Evolutionary conservation across 768 basidiomycete species (phyloP), one percentile per base, ranked within the genome.

Genomic region (Russula sp.): DNA sequence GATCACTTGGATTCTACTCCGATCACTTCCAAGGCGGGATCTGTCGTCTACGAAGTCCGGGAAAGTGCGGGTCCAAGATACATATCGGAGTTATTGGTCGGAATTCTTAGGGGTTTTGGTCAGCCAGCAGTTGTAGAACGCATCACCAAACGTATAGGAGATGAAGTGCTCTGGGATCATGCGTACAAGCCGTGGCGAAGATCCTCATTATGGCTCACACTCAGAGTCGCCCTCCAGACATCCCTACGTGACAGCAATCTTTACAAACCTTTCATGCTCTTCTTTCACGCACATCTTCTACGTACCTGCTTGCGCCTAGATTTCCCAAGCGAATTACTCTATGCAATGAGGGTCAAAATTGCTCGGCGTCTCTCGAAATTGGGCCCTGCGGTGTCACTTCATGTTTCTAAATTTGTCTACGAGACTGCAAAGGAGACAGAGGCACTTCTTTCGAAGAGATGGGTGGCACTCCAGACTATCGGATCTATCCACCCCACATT

Each of bases 61-160:
- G 77, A 77, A 20, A 77, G 76, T 0, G 45, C 72, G 0, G 66
- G 81, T 63, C 78, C 79, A 0, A 75, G 76, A 0, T 81, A 80
- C 57, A 79, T 83, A 63, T 78, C 79, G 5, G 73, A 79, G 56
- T 68, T 82, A 6, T 71, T 83, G 11, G 73, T 73, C 2, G 76
- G 76, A 18, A 79, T 83, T 62, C 70, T 81, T 25, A 72, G 75
- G 9, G 76, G 75, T 6, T 66, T 75, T 11, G 72, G 71, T 46
- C 46, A 59, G 9, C 77, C 75, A 3, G 66, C 71, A 16, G 69
- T 69, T 14, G 57, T 71, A 6, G 29, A 20, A 14, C 58, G 54
- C 11, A 72, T 75, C 66, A 55, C 69, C 66, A 83, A 83, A 64
- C 76, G 77, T 9, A 72, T 81, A 0, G 72, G 71, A 6, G 80